Conservation (phyloP, 2,329 filamentous ascomycete genomes). For the Epichloe uncinata region DNA sequence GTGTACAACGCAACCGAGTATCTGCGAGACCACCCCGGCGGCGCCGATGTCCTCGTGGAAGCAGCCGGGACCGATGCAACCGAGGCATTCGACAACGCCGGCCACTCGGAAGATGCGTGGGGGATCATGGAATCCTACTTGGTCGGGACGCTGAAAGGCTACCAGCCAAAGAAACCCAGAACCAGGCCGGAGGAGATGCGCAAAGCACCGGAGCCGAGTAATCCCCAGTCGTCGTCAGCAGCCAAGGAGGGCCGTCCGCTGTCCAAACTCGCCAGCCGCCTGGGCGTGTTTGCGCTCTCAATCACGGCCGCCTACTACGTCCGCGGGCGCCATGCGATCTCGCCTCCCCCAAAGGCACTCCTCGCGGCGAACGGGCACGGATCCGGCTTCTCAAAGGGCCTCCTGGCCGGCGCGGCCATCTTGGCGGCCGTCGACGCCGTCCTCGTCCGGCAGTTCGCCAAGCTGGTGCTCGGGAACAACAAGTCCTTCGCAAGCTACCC, state of each 20-base stretch:
- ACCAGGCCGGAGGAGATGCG: background rate
- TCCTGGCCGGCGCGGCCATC: constrained; percentile 20
- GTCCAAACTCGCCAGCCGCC: background rate
- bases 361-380: background rate
- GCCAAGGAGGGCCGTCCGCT: background rate
- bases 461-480: constrained; percentile 2
- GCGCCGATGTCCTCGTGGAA: constrained; percentile 64
- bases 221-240: background rate
- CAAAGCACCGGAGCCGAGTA: background rate
- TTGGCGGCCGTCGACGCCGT: constrained; percentile 20
- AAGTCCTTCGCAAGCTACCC: constrained; percentile 20
- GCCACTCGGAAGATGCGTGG: constrained; percentile 54
- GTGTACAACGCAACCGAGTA: constrained; percentile 44
- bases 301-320: background rate
- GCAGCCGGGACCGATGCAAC: constrained; percentile 67
- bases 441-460: constrained; percentile 8
- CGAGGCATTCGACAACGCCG: constrained; percentile 71
- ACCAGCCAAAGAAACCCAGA: constrained; percentile 7
- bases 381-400: background rate
- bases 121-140: constrained; percentile 27
- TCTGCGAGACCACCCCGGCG: constrained; percentile 51
- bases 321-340: background rate
- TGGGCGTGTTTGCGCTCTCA: background rate
- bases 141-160: constrained; percentile 25
- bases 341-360: too few species aligned